Evolutionary conservation across 2,329 filamentous ascomycete genomes (phyloP).

Genomic region (Raffaelea deltoideospora): DNA sequence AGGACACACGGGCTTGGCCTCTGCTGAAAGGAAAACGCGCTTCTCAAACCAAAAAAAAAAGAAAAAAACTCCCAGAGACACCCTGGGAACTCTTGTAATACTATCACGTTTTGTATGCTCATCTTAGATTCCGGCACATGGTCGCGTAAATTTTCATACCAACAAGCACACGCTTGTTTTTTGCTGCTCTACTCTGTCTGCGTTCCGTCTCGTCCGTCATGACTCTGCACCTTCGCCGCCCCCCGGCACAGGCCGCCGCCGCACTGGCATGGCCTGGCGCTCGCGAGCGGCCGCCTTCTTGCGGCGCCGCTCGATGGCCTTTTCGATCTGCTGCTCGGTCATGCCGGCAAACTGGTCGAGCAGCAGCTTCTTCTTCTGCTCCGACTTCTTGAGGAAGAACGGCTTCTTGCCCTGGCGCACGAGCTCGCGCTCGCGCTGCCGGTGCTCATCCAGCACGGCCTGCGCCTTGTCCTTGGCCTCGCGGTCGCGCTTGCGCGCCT

Average conservation of each 20-base stretch:
- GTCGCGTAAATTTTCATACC: too few relatives aligned
- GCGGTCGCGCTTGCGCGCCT: slow-evolving; percentile 59
- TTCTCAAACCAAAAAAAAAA: too few relatives aligned
- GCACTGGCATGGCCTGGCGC: slow-evolving; percentile 55
- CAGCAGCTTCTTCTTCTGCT: slow-evolving; percentile 76
- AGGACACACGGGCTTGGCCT: too few relatives aligned
- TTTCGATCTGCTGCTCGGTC: slow-evolving; percentile 74
- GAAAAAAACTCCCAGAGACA: too few relatives aligned
- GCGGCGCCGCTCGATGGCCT: slow-evolving; percentile 68
- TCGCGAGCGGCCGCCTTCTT: slow-evolving; percentile 85
- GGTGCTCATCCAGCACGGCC: slow-evolving; percentile 58
- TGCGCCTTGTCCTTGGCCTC: slow-evolving; percentile 54
- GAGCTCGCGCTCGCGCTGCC: slow-evolving; percentile 67
- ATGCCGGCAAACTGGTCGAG: slow-evolving; percentile 67
- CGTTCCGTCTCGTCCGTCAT: background rate
- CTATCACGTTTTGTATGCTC: too few relatives aligned
- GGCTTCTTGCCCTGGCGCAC: slow-evolving; percentile 82
- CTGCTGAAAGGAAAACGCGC: too few relatives aligned
- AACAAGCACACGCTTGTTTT: too few relatives aligned
- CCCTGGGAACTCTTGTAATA: too few relatives aligned
- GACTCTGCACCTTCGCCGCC: background rate
- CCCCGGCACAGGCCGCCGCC: slow-evolving; percentile 11
- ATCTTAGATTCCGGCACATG: too few relatives aligned
- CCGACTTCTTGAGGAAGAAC: slow-evolving; percentile 83
- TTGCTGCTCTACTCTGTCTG: too few relatives aligned